Percentiles rank a stretch among this genome's conserved stretches.
These are phyloP conservation scores for Chlamydomonas asymmetrica DNA, from an alignment of 139 green algal species.

Conservation along the genomic window DNA sequence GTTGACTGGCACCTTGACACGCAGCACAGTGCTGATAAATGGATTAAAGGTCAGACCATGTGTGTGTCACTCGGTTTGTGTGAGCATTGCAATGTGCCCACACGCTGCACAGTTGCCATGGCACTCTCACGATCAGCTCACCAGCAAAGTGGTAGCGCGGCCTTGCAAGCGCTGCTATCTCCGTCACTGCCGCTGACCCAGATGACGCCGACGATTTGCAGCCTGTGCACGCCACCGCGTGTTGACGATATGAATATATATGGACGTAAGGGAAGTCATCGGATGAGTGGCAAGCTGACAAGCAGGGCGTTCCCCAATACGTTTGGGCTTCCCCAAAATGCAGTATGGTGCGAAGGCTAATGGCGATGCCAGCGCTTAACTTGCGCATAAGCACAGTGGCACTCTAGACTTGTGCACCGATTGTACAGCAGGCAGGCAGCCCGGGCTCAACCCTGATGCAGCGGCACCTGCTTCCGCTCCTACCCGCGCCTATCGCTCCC, in stretches of 20 bases:
- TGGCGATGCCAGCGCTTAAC: neutral
- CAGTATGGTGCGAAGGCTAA: neutral
- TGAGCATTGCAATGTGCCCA: too few relatives aligned
- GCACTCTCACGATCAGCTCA: too few relatives aligned
- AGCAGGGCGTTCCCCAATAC: neutral
- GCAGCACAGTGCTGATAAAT: too few relatives aligned
- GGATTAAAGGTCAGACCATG: too few relatives aligned
- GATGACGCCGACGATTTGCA: neutral
- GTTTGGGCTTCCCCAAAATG: neutral
- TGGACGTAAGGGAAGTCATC: neutral
- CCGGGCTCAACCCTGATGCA: neutral
- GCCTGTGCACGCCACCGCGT: neutral
- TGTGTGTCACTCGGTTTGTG: too few relatives aligned
- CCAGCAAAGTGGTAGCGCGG: slow-evolving; percentile 37
- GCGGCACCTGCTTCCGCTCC: too few relatives aligned
- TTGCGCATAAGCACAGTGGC: too few relatives aligned
- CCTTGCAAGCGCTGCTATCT: slow-evolving; percentile 28
- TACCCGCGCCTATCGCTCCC: too few relatives aligned
- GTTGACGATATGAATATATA: too few relatives aligned
- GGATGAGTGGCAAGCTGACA: neutral
- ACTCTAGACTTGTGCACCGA: too few relatives aligned
- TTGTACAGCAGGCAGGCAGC: neutral
- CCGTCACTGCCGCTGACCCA: slow-evolving; percentile 35
- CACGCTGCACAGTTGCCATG: too few relatives aligned
- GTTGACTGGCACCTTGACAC: too few relatives aligned